Conservation (phyloP, 306 rosid species). For the Begonia loranthoides region DNA sequence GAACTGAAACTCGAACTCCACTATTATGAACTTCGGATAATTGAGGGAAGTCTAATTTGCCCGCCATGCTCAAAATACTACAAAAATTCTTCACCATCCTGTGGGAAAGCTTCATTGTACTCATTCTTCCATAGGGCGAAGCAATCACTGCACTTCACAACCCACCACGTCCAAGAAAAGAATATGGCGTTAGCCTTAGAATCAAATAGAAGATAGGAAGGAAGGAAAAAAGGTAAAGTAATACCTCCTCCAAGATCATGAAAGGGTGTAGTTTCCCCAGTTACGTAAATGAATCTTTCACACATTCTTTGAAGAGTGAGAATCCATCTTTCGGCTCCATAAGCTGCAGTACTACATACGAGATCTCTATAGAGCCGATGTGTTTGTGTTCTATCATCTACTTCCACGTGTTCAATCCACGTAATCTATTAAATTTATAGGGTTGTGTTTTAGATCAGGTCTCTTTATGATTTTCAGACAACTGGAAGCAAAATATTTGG, state of each 20-base stretch:
- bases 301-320: slow-evolving; percentile 53
- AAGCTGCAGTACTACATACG: slow-evolving; percentile 21
- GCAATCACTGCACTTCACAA: slow-evolving; percentile 19
- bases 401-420: slow-evolving; percentile 73
- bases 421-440: slow-evolving; percentile 27
- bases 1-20: slow-evolving; percentile 28
- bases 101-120: slow-evolving; percentile 30
- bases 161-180: neutral
- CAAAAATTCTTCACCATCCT: slow-evolving; percentile 48
- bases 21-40: slow-evolving; percentile 20
- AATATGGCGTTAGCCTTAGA: neutral
- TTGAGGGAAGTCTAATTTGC: slow-evolving; percentile 28
- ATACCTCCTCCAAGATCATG: slow-evolving; percentile 27
- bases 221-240: neutral
- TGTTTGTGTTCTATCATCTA: slow-evolving; percentile 35
- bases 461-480: too few relatives aligned
- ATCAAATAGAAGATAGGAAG: neutral
- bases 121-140: slow-evolving; percentile 22
- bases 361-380: slow-evolving; percentile 33
- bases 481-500: too few relatives aligned
- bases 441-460: too few relatives aligned
- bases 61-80: slow-evolving; percentile 30
- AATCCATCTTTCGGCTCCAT: slow-evolving; percentile 68
- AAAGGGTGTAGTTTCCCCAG: slow-evolving; percentile 7
- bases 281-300: slow-evolving; percentile 23